Conservation (phyloP, 495 filamentous ascomycete species). For the Cercophora scortea region DNA sequence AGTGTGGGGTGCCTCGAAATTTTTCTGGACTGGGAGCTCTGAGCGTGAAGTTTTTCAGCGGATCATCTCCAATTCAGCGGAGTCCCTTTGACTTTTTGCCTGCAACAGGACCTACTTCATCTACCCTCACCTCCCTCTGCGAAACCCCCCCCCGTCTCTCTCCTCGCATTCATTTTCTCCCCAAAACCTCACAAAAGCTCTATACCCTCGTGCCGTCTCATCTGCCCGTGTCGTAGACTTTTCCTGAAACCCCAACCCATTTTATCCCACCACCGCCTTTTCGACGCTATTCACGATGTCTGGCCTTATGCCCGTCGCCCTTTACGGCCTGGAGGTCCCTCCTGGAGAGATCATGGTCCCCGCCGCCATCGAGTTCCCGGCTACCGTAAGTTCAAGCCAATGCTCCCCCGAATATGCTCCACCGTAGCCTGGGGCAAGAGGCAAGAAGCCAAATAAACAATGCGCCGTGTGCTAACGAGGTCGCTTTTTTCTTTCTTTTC, state of each 20-base stretch:
- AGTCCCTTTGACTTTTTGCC: conserved; percentile 1
- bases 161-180: too few relatives aligned
- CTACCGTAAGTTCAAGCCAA: conserved; percentile 60
- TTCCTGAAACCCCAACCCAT: too few relatives aligned
- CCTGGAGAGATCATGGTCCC: conserved; percentile 68
- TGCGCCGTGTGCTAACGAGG: conserved; percentile 1
- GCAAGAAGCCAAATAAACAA: neutral
- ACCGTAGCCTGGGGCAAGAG: neutral
- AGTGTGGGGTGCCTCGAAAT: conserved; percentile 12
- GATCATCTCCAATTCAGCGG: conserved; percentile 2
- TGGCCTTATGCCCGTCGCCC: conserved; percentile 57
- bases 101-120: neutral
- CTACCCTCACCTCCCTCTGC: neutral
- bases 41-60: conserved; percentile 12
- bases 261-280: too few relatives aligned
- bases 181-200: too few relatives aligned
- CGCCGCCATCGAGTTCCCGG: conserved; percentile 64
- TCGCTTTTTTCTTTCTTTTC: neutral
- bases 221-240: too few relatives aligned
- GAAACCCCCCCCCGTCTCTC: too few relatives aligned
- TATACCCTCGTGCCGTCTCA: too few relatives aligned
- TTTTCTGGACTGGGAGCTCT: conserved; percentile 11
- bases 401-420: neutral
- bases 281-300: conserved; percentile 16
- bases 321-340: conserved; percentile 86